Evolutionary conservation across 192 early-diverging fungal species (phyloP).

Genomic region (Coemansia interrupta): DNA sequence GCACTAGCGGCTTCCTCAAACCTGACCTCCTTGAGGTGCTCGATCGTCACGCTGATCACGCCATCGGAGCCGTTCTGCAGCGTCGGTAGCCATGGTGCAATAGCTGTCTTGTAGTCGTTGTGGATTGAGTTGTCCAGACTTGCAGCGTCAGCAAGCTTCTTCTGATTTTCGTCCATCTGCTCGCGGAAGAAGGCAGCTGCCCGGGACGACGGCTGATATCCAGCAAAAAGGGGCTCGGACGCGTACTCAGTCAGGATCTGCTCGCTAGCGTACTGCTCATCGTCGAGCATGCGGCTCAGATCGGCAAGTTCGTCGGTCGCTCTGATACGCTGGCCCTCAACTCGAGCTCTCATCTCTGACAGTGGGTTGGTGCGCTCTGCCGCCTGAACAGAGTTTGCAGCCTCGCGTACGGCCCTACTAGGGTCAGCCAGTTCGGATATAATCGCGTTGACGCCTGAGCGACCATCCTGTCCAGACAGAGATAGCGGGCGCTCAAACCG

Average conservation of each 20-base stretch:
- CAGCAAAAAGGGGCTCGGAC: constrained; percentile 66
- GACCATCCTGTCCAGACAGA: constrained; percentile 19
- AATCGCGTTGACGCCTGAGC: constrained; percentile 12
- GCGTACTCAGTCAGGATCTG: constrained; percentile 68
- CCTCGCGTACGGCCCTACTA: constrained; percentile 59
- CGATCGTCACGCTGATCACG: constrained; percentile 50
- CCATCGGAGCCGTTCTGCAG: constrained; percentile 47
- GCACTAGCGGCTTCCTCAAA: constrained; percentile 25
- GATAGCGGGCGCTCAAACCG: constrained; percentile 68
- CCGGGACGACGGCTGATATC: constrained; percentile 75
- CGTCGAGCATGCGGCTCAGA: constrained; percentile 67
- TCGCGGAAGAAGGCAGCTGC: constrained; percentile 71
- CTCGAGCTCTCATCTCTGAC: constrained; percentile 56
- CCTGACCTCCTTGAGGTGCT: constrained; percentile 47
- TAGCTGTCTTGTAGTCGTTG: constrained; percentile 34
- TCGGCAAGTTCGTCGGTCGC: constrained; percentile 67
- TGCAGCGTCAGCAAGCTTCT: constrained; percentile 72
- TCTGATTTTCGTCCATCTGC: constrained; percentile 70
- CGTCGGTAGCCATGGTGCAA: constrained; percentile 44
- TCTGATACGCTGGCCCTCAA: constrained; percentile 66
- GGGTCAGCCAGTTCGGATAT: constrained; percentile 59
- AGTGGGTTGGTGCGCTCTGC: constrained; percentile 57
- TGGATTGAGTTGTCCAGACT: constrained; percentile 61
- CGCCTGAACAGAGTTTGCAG: constrained; percentile 58
- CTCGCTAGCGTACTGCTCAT: constrained; percentile 86